A percentile compares a stretch with the other conserved stretches of the same genome.
phyloP scores from a whole-genome alignment of 805 yeast species.

The Cyberlindnera misumaiensis region DNA sequence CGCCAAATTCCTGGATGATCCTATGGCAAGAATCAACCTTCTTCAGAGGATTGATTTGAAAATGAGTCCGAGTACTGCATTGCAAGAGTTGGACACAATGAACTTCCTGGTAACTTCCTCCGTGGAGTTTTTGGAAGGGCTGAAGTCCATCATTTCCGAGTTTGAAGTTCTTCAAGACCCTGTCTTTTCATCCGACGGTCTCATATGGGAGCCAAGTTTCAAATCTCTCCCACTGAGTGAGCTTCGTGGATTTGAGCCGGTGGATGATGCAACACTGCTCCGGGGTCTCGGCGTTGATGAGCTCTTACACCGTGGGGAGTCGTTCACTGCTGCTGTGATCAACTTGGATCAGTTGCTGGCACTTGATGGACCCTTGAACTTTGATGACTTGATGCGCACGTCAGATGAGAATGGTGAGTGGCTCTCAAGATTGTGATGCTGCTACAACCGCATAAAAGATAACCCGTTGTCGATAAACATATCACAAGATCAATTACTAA shows the following conservation, averaged over 20 bases:
- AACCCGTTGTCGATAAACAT: too few relatives aligned
- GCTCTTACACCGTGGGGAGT: not conserved
- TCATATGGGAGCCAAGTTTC: conserved; percentile 21
- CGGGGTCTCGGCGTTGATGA: conserved; percentile 5
- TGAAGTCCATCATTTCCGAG: not conserved
- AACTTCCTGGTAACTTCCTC: conserved; percentile 12
- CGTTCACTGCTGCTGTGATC: not conserved
- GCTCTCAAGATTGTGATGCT: not conserved
- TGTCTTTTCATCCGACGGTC: conserved; percentile 8
- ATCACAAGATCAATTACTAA: too few relatives aligned
- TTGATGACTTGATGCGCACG: not conserved
- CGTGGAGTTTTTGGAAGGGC: conserved; percentile 4
- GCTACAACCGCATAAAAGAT: too few relatives aligned
- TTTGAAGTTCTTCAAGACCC: conserved; percentile 12
- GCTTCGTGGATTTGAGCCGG: not conserved
- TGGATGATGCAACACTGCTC: conserved; percentile 2
- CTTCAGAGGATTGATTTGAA: conserved; percentile 12
- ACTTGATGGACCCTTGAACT: not conserved
- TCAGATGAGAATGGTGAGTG: conserved; percentile 1
- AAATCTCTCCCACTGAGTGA: conserved; percentile 6
- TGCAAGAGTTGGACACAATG: conserved; percentile 15
- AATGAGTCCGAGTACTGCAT: conserved; percentile 8
- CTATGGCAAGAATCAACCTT: conserved; percentile 9
- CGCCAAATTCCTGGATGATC: conserved; percentile 15
- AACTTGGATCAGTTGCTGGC: conserved; percentile 5